Evolutionary conservation across 306 rosid species (phyloP).

Genomic region (Myrica gale): DNA sequence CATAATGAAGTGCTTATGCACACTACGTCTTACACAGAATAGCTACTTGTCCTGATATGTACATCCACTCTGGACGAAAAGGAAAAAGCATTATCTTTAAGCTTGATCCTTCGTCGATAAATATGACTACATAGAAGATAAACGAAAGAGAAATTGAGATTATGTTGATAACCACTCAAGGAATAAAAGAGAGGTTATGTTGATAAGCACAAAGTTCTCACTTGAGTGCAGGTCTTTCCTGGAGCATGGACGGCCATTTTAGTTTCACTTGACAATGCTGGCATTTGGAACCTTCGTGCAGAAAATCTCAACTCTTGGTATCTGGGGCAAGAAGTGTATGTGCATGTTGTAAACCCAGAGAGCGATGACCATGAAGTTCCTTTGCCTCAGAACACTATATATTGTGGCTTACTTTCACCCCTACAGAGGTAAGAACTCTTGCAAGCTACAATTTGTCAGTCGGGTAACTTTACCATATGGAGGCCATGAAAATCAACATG

Average conservation of each 20-base stretch:
- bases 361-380: slow-evolving; percentile 42
- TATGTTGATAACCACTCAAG: slow-evolving; percentile 5
- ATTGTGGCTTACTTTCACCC: slow-evolving; percentile 80
- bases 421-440: slow-evolving; percentile 68
- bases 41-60: no score
- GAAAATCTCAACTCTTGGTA: slow-evolving; percentile 88
- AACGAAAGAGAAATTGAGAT: not conserved
- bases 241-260: slow-evolving; percentile 98
- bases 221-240: slow-evolving; percentile 66
- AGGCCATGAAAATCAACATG: not conserved
- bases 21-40: not conserved
- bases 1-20: not conserved
- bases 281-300: slow-evolving; percentile 91
- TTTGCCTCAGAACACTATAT: slow-evolving; percentile 70
- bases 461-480: not conserved
- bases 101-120: not conserved
- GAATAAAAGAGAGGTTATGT: no score
- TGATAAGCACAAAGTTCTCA: not conserved
- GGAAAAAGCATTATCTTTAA: not conserved
- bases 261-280: slow-evolving; percentile 78
- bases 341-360: slow-evolving; percentile 70
- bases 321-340: slow-evolving; percentile 80
- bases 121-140: not conserved
- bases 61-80: not conserved
- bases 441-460: not conserved